Evolutionary conservation across 2,329 filamentous ascomycete species (phyloP).

Genomic region (Diaporthe australafricana): DNA sequence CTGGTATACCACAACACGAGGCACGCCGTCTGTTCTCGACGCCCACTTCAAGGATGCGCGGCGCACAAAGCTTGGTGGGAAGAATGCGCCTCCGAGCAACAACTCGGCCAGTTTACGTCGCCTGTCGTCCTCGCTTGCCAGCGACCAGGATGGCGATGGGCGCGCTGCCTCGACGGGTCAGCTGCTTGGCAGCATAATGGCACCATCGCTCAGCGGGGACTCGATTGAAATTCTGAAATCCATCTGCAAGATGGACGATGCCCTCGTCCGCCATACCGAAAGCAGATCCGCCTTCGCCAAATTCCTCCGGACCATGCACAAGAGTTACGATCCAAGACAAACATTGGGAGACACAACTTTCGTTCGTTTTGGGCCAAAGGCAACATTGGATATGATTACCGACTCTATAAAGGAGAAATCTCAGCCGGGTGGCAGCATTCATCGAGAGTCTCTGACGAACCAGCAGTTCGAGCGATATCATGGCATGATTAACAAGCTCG

Average conservation of each 20-base stretch:
- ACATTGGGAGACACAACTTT: not conserved
- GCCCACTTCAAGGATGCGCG: slow-evolving; percentile 68
- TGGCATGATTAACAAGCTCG: slow-evolving; percentile 44
- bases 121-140: slow-evolving; percentile 4
- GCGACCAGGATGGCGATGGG: slow-evolving; percentile 3
- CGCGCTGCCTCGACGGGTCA: not conserved
- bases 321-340: slow-evolving; percentile 12
- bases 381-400: slow-evolving; percentile 24
- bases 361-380: slow-evolving; percentile 8
- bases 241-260: slow-evolving; percentile 39
- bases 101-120: slow-evolving; percentile 53
- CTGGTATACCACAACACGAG: slow-evolving; percentile 76
- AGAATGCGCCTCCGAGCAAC: slow-evolving; percentile 66
- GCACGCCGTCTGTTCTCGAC: slow-evolving; percentile 73
- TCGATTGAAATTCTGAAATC: slow-evolving; percentile 34
- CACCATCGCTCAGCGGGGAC: not conserved
- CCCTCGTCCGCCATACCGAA: slow-evolving; percentile 27
- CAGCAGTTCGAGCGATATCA: slow-evolving; percentile 39
- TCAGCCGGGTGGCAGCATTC: not conserved
- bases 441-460: slow-evolving; percentile 40
- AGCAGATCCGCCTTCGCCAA: slow-evolving; percentile 12
- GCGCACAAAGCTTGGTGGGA: slow-evolving; percentile 69
- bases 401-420: slow-evolving; percentile 18
- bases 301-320: slow-evolving; percentile 31
- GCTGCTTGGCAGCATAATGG: not conserved